phyloP scores from a whole-genome alignment of 495 filamentous ascomycete species.

The Penicillium crystallinum region DNA sequence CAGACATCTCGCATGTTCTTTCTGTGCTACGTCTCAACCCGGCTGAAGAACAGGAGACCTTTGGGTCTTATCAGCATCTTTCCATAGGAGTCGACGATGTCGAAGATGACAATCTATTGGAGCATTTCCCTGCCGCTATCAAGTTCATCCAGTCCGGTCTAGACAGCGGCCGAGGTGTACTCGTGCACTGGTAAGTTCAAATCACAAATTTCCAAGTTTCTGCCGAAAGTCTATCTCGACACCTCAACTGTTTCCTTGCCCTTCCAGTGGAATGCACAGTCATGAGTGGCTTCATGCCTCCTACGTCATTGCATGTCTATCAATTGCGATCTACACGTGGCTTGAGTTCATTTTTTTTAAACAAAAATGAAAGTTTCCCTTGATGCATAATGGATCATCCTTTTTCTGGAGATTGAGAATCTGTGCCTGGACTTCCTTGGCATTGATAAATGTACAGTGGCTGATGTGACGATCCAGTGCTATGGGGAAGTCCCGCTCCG shows the following conservation, averaged over 20 bases:
- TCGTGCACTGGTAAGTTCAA: constrained; percentile 67
- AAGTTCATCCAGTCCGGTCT: constrained; percentile 78
- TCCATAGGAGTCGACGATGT: constrained; percentile 82
- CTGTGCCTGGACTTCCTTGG: not conserved
- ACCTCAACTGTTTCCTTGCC: not conserved
- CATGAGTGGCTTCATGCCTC: constrained; percentile 7
- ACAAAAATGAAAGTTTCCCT: not conserved
- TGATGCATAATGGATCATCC: constrained; percentile 2
- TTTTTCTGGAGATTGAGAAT: not conserved
- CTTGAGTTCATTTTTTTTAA: constrained; percentile 5
- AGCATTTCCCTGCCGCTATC: constrained; percentile 69
- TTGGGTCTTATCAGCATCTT: constrained; percentile 56
- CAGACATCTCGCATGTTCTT: constrained; percentile 86
- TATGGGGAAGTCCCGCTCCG: constrained; percentile 92
- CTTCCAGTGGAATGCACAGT: not conserved
- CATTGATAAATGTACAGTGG: constrained; percentile 2
- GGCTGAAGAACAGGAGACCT: constrained; percentile 27
- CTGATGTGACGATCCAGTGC: constrained; percentile 56
- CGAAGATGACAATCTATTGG: constrained; percentile 77
- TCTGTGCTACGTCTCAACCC: constrained; percentile 66
- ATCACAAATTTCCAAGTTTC: not conserved
- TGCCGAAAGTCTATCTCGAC: not conserved
- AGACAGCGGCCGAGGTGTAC: constrained; percentile 57
- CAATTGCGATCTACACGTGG: constrained; percentile 16
- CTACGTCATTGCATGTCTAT: constrained; percentile 13